Base-by-base conservation (phyloP, 139 green algal species). In the Diplosphaera chodatii region DNA sequence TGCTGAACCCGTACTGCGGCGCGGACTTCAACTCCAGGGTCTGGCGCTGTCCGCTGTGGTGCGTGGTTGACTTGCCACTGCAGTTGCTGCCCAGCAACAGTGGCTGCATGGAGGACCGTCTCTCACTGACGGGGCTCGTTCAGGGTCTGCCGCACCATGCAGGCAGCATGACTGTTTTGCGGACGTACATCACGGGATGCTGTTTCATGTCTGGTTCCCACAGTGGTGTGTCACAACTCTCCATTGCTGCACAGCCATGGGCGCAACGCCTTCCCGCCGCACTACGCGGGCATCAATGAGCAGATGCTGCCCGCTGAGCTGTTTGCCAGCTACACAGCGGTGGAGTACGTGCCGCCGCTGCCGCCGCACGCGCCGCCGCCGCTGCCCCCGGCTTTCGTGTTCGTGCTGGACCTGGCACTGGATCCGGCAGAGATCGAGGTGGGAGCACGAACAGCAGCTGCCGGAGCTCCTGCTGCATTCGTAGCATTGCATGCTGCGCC, bases 11-110 rank as follows among this genome's bases (percentile, higher is more conserved):
- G 32, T 89, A 86, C 80, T 80, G 71, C 65, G 68, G 63, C 2
- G 73, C 88, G n/a, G 81, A 91, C 69, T 89, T 80, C 65, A 27
- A 23, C 37, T 32, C 30, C 21, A 83, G 80, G 40, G 69, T 82
- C n/a, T 91, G 84, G 84, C 40, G 80, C 6, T 91, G 86, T 62
- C 64, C 71, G 25, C 82, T 91, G 62, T 91, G 85, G 70, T 79
- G 79, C 68, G 40, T 25, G 37, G 13, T 8, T 13, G 37, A 48
- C 10, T 48, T 8, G 37, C 37, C 13, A 21, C 10, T 48, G 37
- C 37, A 48, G 10, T 21, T 48, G 8, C 37, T 48, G 37, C 10
- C 10, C 37, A 21, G 13, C 37, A 8, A 13, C 8, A 48, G 10
- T 8, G 13, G 8, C 37, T 13, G 37, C 37, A 8, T 48, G 10